Conservation (phyloP, 2,329 filamentous ascomycete genomes). For the Beauveria medogensis region DNA sequence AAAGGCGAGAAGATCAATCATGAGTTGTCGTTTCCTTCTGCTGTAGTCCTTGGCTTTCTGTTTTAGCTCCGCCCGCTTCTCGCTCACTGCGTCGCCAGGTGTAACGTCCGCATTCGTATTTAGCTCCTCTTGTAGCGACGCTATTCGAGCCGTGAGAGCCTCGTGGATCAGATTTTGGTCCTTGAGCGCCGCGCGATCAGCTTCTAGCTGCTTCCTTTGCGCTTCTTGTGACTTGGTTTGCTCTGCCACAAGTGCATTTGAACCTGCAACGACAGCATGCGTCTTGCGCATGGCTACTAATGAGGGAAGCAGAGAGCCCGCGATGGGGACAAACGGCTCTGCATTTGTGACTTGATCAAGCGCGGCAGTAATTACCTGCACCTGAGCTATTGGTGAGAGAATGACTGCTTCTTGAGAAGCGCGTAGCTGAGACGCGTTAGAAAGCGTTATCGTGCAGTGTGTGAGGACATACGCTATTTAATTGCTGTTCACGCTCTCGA, state of each 20-base stretch:
- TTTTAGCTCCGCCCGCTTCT: conserved; percentile 53
- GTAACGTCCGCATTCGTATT: conserved; percentile 49
- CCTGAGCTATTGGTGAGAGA: conserved; percentile 24
- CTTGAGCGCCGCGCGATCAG: conserved; percentile 40
- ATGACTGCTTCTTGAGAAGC: conserved; percentile 11
- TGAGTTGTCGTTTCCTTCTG: conserved; percentile 50
- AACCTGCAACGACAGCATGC: conserved; percentile 55
- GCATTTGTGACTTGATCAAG: conserved; percentile 55
- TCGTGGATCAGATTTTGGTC: conserved; percentile 49
- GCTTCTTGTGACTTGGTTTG: conserved; percentile 35
- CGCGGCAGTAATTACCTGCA: conserved; percentile 49
- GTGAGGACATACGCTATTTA: conserved; percentile 33
- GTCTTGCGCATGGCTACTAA: conserved; percentile 64
- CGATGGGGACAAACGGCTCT: conserved; percentile 57
- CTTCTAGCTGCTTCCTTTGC: conserved; percentile 39
- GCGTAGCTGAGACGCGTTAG: background rate
- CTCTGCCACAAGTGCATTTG: conserved; percentile 47
- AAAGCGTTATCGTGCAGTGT: background rate
- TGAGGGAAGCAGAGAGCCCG: conserved; percentile 61
- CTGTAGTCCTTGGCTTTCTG: conserved; percentile 53
- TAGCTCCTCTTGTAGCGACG: conserved; percentile 48
- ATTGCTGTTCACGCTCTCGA: conserved; percentile 42
- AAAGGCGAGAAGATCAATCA: conserved; percentile 59
- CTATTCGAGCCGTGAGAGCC: conserved; percentile 49
- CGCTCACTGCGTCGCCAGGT: conserved; percentile 52